Evolutionary conservation across 345 rosid species (phyloP).

Genomic region (Populus ilicifolia): DNA sequence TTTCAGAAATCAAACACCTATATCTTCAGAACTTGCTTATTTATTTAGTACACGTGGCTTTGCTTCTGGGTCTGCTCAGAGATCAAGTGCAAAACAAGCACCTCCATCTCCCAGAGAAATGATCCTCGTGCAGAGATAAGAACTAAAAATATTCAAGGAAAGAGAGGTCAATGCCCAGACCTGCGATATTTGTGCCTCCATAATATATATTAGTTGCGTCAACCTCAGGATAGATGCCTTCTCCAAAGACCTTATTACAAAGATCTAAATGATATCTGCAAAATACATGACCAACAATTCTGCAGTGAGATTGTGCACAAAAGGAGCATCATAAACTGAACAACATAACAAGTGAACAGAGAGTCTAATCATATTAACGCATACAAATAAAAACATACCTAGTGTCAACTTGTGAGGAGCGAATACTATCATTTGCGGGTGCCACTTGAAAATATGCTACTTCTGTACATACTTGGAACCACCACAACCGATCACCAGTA

Average conservation of each 20-base stretch:
- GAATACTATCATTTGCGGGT: constrained; percentile 71
- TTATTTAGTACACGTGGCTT: not conserved
- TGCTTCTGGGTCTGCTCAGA: not conserved
- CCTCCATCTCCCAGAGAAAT: not conserved
- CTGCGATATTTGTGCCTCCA: constrained; percentile 74
- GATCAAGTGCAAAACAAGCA: too few relatives aligned
- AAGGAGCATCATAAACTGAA: too few relatives aligned
- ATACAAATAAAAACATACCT: constrained; percentile 30
- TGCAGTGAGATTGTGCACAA: too few relatives aligned
- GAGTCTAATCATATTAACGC: too few relatives aligned
- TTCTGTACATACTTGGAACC: constrained; percentile 95
- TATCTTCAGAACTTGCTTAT: not conserved
- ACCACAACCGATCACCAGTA: constrained; percentile 60
- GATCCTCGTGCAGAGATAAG: not conserved
- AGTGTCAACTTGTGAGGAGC: constrained; percentile 74
- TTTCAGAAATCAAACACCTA: too few relatives aligned
- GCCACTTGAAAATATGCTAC: constrained; percentile 91
- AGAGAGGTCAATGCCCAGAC: constrained; percentile 34
- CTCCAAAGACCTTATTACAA: constrained; percentile 72
- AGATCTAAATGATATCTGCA: constrained; percentile 79
- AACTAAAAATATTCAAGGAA: not conserved
- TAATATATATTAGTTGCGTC: constrained; percentile 71
- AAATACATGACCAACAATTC: too few relatives aligned
- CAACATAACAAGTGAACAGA: too few relatives aligned
- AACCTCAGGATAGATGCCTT: constrained; percentile 65